These are phyloP conservation scores for Prunus mongolica DNA, from an alignment of 306 rosid genomes.

Conservation along the genomic window DNA sequence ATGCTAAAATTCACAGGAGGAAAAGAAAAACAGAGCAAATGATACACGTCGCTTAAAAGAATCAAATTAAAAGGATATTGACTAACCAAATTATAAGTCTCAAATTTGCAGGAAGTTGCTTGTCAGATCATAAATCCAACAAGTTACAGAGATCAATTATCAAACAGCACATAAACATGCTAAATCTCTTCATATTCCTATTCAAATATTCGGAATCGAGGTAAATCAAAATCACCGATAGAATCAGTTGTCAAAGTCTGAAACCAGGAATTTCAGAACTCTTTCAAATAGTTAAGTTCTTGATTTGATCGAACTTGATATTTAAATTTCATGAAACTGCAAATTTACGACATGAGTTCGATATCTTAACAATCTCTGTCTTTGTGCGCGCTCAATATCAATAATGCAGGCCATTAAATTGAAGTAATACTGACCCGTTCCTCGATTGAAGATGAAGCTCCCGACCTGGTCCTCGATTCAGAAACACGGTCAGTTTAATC, in stretches of 20 bases:
- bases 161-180: background rate
- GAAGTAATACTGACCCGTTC: background rate
- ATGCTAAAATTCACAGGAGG: background rate
- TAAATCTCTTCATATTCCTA: background rate
- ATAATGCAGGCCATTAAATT: background rate
- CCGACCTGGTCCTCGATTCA: constrained; percentile 1
- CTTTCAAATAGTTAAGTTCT: background rate
- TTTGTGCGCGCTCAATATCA: no score
- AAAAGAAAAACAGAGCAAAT: background rate
- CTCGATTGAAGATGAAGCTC: background rate
- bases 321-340: background rate
- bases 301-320: background rate
- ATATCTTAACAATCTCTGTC: background rate
- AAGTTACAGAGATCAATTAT: background rate
- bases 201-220: background rate
- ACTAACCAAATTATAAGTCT: background rate
- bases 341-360: background rate
- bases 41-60: background rate
- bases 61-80: background rate
- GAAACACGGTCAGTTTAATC: background rate
- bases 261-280: background rate
- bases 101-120: background rate
- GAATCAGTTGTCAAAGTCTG: background rate
- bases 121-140: background rate
- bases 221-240: background rate